A percentile compares a stretch with the other conserved stretches of the same genome.
These are phyloP conservation scores for Aureobasidium sp. DNA, from an alignment of 2,329 filamentous ascomycete genomes.

Conservation along the genomic window DNA sequence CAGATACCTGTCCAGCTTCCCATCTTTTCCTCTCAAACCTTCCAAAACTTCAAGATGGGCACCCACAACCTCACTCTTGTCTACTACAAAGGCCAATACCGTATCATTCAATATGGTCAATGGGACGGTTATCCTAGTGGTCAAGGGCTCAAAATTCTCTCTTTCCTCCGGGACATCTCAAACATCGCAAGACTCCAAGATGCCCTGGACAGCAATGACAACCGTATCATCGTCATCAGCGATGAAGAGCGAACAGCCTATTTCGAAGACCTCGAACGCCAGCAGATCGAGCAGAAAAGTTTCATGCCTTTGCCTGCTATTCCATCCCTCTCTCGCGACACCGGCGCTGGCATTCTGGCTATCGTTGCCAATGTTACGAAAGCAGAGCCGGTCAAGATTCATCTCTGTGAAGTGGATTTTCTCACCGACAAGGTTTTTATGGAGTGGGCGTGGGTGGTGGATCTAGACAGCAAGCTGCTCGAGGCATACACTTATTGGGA, in stretches of 20 bases:
- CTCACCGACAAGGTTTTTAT: constrained; percentile 21
- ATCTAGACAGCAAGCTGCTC: constrained; percentile 21
- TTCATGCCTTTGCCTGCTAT: not conserved
- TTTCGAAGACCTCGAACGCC: not conserved
- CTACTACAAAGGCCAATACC: constrained; percentile 20
- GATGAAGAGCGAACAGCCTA: not conserved
- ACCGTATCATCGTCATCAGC: not conserved
- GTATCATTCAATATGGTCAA: constrained; percentile 26
- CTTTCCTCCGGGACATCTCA: constrained; percentile 20
- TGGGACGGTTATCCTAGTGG: constrained; percentile 25
- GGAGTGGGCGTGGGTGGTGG: constrained; percentile 26
- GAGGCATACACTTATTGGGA: constrained; percentile 14
- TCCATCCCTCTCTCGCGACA: constrained; percentile 10
- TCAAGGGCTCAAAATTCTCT: constrained; percentile 22
- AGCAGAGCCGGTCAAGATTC: not conserved
- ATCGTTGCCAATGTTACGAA: not conserved
- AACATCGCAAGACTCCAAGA: constrained; percentile 23
- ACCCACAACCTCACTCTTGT: constrained; percentile 21
- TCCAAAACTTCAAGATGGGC: constrained; percentile 16
- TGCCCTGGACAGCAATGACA: constrained; percentile 18
- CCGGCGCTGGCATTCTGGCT: not conserved
- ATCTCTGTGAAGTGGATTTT: constrained; percentile 20
- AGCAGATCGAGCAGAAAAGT: not conserved
- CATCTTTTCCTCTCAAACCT: not conserved
- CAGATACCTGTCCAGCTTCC: not conserved